These are phyloP conservation scores for Torulaspora franciscae DNA, from an alignment of 805 yeast species.

Conservation along the genomic window DNA sequence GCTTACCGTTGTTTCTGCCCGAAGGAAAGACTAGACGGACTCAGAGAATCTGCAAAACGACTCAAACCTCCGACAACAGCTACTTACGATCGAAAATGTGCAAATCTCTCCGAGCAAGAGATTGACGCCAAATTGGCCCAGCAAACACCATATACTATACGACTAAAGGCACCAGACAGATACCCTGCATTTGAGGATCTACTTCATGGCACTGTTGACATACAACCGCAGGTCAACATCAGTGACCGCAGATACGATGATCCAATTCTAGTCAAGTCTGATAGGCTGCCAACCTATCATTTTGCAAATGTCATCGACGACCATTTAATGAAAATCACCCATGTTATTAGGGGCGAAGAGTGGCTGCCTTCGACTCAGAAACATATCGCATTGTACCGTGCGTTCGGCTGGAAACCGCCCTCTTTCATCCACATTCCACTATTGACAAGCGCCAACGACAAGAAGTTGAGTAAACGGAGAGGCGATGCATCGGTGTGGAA, in stretches of 20 bases:
- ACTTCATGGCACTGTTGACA: constrained; percentile 68
- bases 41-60: constrained; percentile 68
- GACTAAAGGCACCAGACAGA: constrained; percentile 69
- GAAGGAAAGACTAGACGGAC: constrained; percentile 62
- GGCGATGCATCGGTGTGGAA: constrained; percentile 72
- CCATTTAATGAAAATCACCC: constrained; percentile 85
- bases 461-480: constrained; percentile 79
- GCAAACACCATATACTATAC: constrained; percentile 47
- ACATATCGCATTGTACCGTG: constrained; percentile 78
- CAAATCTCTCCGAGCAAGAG: constrained; percentile 41
- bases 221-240: constrained; percentile 74
- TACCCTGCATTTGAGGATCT: constrained; percentile 69
- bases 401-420: constrained; percentile 85
- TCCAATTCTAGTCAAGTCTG: constrained; percentile 85
- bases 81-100: constrained; percentile 83
- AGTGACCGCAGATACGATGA: constrained; percentile 80
- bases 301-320: constrained; percentile 95
- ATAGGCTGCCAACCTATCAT: constrained; percentile 93
- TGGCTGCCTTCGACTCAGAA: constrained; percentile 97
- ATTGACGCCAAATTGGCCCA: constrained; percentile 35
- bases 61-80: constrained; percentile 86
- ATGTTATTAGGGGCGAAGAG: constrained; percentile 95
- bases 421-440: constrained; percentile 84
- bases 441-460: constrained; percentile 63
- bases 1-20: constrained; percentile 89